A percentile compares a stretch with the other conserved stretches of the same genome.
Conservation (phyloP, 2,329 filamentous ascomycete species). For the Thermomyces lanuginosus region DNA sequence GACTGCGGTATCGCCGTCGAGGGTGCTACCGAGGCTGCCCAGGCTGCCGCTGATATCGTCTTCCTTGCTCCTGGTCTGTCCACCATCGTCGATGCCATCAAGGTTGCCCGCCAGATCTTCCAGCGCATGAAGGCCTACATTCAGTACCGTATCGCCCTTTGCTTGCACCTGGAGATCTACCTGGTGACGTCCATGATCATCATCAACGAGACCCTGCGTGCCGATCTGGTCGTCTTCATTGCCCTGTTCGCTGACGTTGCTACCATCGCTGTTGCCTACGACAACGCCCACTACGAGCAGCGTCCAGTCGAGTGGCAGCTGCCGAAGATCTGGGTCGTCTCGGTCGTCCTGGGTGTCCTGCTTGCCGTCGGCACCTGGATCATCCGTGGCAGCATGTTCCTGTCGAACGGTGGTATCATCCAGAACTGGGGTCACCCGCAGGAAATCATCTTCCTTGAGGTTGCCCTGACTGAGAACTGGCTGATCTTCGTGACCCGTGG, state of each 20-base stretch:
- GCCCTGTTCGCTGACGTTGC: constrained; percentile 59
- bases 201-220: constrained; percentile 54
- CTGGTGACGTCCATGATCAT: constrained; percentile 57
- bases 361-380: constrained; percentile 54
- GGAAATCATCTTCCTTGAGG: constrained; percentile 67
- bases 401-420: constrained; percentile 50
- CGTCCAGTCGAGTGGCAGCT: constrained; percentile 60
- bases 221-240: constrained; percentile 56
- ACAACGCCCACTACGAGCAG: constrained; percentile 55
- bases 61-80: constrained; percentile 53
- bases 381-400: constrained; percentile 49
- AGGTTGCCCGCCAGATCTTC: constrained; percentile 53
- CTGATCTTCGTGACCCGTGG: constrained; percentile 85
- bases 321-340: constrained; percentile 58
- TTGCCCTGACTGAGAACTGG: constrained; percentile 82
- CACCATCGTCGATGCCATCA: constrained; percentile 52
- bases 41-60: constrained; percentile 52
- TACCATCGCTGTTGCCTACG: constrained; percentile 57
- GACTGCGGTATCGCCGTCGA: constrained; percentile 55
- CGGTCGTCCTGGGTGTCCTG: constrained; percentile 38
- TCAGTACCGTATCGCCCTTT: constrained; percentile 55
- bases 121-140: constrained; percentile 59
- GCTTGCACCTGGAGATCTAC: constrained; percentile 55
- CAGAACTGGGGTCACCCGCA: constrained; percentile 54
- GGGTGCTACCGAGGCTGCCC: constrained; percentile 49